Percentiles rank a stretch among this genome's conserved stretches.
phyloP scores from a whole-genome alignment of 495 filamentous ascomycete genomes.

The Penicillium samsonianum region DNA sequence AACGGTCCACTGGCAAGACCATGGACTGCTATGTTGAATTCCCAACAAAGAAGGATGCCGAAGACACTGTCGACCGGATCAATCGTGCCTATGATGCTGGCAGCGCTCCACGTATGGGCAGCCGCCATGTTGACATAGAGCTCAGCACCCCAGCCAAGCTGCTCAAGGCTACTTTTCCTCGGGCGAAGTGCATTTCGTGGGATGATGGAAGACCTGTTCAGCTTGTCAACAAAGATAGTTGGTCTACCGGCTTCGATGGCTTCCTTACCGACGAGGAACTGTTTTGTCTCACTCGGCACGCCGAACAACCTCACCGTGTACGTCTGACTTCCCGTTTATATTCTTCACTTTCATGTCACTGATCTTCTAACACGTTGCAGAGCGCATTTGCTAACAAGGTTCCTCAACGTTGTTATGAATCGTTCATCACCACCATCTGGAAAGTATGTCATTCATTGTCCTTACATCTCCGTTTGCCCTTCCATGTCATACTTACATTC shows the following conservation, averaged over 20 bases:
- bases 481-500: conserved; percentile 2
- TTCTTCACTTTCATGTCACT: conserved; percentile 12
- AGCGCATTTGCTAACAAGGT: conserved; percentile 64
- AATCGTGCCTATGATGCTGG: conserved; percentile 47
- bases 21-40: conserved; percentile 77
- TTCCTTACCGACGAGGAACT: conserved; percentile 75
- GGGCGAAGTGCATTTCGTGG: conserved; percentile 66
- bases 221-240: conserved; percentile 45
- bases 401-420: conserved; percentile 73
- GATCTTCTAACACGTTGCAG: conserved; percentile 37
- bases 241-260: conserved; percentile 66
- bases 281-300: conserved; percentile 63
- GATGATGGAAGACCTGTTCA: conserved; percentile 48
- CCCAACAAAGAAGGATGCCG: conserved; percentile 52
- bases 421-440: conserved; percentile 69
- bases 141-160: conserved; percentile 61
- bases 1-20: conserved; percentile 74
- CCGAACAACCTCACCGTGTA: conserved; percentile 67
- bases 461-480: not conserved
- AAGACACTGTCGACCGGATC: conserved; percentile 37
- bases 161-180: conserved; percentile 68
- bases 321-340: conserved; percentile 25
- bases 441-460: conserved; percentile 50
- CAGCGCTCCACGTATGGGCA: conserved; percentile 59
- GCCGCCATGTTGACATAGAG: conserved; percentile 63